These are phyloP conservation scores for Beauveria sp. DNA, from an alignment of 2,329 filamentous ascomycete species.

Conservation along the genomic window DNA sequence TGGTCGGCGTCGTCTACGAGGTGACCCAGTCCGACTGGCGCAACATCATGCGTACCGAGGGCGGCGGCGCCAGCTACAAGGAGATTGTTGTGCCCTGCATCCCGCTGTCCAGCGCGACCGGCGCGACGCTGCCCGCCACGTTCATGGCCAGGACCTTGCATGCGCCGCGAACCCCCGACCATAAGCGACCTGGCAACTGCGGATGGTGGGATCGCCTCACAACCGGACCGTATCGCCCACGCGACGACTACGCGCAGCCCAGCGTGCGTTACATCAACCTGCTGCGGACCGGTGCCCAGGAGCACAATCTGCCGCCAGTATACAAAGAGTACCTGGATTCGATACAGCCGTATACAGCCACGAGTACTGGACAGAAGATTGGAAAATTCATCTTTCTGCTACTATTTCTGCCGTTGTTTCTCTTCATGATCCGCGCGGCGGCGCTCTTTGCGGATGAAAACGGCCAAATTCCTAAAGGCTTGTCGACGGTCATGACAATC, in stretches of 20 bases:
- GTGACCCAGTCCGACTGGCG: conserved; percentile 76
- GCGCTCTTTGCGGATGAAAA: conserved; percentile 53
- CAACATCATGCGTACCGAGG: conserved; percentile 84
- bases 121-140: conserved; percentile 42
- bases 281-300: conserved; percentile 67
- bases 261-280: conserved; percentile 78
- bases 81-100: conserved; percentile 77
- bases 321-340: conserved; percentile 67
- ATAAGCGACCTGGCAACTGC: conserved; percentile 23
- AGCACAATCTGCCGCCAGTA: conserved; percentile 70
- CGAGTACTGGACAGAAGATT: conserved; percentile 55
- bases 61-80: conserved; percentile 75
- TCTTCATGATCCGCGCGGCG: conserved; percentile 37
- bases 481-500: conserved; percentile 42
- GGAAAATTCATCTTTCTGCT: conserved; percentile 57
- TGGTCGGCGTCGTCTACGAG: conserved; percentile 93
- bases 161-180: conserved; percentile 46
- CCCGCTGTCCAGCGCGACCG: conserved; percentile 42
- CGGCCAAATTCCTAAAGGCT: conserved; percentile 62
- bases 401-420: conserved; percentile 48
- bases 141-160: conserved; percentile 85
- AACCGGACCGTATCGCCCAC: conserved; percentile 44
- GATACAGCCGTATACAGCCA: conserved; percentile 64
- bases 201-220: conserved; percentile 41
- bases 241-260: conserved; percentile 69